These are phyloP conservation scores for Vachellia collinsii DNA, from an alignment of 306 rosid genomes.

Conservation along the genomic window DNA sequence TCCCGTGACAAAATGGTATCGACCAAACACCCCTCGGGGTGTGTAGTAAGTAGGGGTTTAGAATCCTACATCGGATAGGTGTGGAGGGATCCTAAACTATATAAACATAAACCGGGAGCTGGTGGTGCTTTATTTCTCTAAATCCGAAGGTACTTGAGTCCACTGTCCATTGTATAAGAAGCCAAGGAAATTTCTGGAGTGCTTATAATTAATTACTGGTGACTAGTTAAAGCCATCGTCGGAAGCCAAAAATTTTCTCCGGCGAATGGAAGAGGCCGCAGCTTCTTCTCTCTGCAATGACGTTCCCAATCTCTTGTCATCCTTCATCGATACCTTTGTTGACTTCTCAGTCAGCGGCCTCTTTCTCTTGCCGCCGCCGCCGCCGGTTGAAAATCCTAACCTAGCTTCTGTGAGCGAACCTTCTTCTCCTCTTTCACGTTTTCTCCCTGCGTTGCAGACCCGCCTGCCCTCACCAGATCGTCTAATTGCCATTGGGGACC, in stretches of 20 bases:
- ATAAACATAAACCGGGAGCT: too few species aligned
- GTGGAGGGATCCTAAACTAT: too few species aligned
- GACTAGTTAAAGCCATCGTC: too few species aligned
- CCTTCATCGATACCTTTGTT: constrained; percentile 82
- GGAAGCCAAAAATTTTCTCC: not conserved
- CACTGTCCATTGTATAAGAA: too few species aligned
- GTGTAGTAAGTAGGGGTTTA: too few species aligned
- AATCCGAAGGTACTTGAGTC: too few species aligned
- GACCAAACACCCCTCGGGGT: too few species aligned
- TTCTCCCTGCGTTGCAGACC: constrained; percentile 47
- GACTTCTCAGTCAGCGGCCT: constrained; percentile 88
- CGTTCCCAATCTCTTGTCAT: constrained; percentile 64
- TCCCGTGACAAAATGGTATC: too few species aligned
- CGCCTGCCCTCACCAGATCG: constrained; percentile 55
- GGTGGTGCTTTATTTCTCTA: too few species aligned
- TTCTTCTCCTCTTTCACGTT: not conserved
- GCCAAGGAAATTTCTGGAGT: too few species aligned
- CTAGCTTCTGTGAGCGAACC: not conserved
- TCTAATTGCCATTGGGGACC: constrained; percentile 81
- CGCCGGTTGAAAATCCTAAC: not conserved
- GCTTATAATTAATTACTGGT: too few species aligned
- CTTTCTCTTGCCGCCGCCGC: constrained; percentile 57
- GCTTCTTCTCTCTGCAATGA: constrained; percentile 49
- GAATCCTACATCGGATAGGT: too few species aligned
- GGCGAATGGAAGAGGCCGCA: constrained; percentile 1